These are phyloP conservation scores for Lasiodiplodia gonubiensis DNA, from an alignment of 2,329 filamentous ascomycete genomes.

Conservation along the genomic window DNA sequence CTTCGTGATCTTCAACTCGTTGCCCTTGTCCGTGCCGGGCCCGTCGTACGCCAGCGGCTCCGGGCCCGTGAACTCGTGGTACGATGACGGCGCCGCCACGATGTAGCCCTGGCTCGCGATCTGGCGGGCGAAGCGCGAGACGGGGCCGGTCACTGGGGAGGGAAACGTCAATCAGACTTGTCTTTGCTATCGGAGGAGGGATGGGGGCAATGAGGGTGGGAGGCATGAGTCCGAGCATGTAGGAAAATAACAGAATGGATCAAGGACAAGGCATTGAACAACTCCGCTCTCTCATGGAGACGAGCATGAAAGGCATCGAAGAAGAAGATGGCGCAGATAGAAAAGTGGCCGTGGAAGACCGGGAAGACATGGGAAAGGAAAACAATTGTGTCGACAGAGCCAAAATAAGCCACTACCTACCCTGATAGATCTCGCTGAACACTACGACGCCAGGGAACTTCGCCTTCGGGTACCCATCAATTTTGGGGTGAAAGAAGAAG, in stretches of 20 bases:
- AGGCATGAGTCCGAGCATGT: neutral
- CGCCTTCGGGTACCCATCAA: slow-evolving; percentile 85
- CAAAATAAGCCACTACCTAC: slow-evolving; percentile 51
- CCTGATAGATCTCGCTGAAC: slow-evolving; percentile 96
- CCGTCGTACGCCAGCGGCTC: slow-evolving; percentile 85
- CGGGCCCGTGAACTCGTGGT: slow-evolving; percentile 90
- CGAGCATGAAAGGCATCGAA: too few relatives aligned
- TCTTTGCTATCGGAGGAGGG: slow-evolving; percentile 8
- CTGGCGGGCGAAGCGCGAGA: slow-evolving; percentile 85
- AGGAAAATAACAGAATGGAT: neutral
- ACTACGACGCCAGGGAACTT: slow-evolving; percentile 87
- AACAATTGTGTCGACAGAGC: neutral
- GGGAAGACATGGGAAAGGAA: neutral
- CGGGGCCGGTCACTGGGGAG: slow-evolving; percentile 82
- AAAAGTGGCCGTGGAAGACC: neutral
- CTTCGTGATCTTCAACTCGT: slow-evolving; percentile 85
- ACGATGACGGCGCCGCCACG: slow-evolving; percentile 85
- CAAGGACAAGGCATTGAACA: neutral
- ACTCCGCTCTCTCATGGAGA: too few relatives aligned
- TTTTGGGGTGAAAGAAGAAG: slow-evolving; percentile 84
- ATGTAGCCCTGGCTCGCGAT: slow-evolving; percentile 94
- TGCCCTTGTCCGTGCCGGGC: slow-evolving; percentile 85
- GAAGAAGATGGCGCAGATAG: too few relatives aligned
- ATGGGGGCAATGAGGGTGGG: slow-evolving; percentile 1
- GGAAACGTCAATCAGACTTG: slow-evolving; percentile 21